Conservation (phyloP, 2,329 filamentous ascomycete species). For the Colletotrichum filicis region DNA sequence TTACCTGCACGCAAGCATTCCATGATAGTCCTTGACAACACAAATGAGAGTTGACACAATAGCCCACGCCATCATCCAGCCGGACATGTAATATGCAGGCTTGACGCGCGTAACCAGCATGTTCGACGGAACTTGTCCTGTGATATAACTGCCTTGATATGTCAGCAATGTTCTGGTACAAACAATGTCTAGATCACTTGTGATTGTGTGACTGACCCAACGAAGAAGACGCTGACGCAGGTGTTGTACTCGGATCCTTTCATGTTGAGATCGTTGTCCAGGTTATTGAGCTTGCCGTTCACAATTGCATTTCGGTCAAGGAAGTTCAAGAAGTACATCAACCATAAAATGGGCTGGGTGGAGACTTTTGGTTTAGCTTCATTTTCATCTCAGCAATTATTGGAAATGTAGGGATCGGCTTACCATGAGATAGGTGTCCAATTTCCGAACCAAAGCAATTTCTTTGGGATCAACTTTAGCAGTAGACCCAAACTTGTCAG, state of each 20-base stretch:
- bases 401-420: no score
- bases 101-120: slow-evolving; percentile 21
- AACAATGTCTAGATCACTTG: no score
- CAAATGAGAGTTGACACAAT: slow-evolving; percentile 53
- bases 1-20: slow-evolving; percentile 49
- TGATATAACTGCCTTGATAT: neutral
- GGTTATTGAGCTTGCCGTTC: slow-evolving; percentile 62
- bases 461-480: no score
- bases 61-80: slow-evolving; percentile 46
- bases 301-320: slow-evolving; percentile 67
- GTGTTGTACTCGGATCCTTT: slow-evolving; percentile 49
- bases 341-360: slow-evolving; percentile 47
- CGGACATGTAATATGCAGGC: slow-evolving; percentile 24
- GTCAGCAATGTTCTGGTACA: no score
- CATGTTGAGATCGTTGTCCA: slow-evolving; percentile 62
- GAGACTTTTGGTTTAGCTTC: no score
- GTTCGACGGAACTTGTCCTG: slow-evolving; percentile 22
- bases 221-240: slow-evolving; percentile 47
- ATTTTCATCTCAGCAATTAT: no score
- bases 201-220: slow-evolving; percentile 34
- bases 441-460: no score
- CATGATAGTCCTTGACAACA: slow-evolving; percentile 51
- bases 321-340: slow-evolving; percentile 43
- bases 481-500: no score
- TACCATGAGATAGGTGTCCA: no score